Base-by-base conservation (phyloP, 208 protist genomes). In the Crithidia fasciculata region DNA sequence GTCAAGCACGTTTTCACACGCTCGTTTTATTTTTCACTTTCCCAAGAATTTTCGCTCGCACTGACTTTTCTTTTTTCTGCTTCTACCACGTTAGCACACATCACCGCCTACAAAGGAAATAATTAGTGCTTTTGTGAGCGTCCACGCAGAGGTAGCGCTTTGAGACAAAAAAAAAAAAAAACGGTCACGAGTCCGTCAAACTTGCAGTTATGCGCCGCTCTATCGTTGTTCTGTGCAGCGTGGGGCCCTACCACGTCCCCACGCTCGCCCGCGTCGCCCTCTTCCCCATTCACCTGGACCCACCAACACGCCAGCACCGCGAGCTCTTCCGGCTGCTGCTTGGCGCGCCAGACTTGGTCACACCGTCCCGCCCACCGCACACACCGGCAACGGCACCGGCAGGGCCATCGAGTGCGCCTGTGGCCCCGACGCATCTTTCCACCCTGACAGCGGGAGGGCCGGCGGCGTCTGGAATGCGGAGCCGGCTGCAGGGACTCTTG, bases 261-360 rank as follows among this genome's bases (percentile, higher is more conserved):
- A 72, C 68, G 13, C 77, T 73, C 39, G 76, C 92, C 15, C 85
- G 89, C 15, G 87, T 97, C 9, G 90, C 83, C 6, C 83, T 97
- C 56, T 97, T 97, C 57, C 90, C 92, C 7, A 66, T 97, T 37
- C 92, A 97, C 71, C 78, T 97, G 7, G 92, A 97, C 74, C 92
- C 92, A 6, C 92, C 92, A 7, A 97, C 92, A 37, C 67, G 84
- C 10, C 90, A 97, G 57, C 92, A 97, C 67, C 83, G 86, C 2
- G 85, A 93, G 37, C 74, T 97, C 2, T 97, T 97, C 70, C 77
- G 82, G 10, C 82, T 95, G n/a, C 83, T 97, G 52, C 81, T 95
- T 47, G 90, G 86, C 12, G 67, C 78, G 6, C 69, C 82, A 28
- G 76, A 81, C 41, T n/a, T 76, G 8, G 50, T 50, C 28, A 58